Conservation (phyloP, 345 rosid species). For the Limnanthes douglasii region DNA sequence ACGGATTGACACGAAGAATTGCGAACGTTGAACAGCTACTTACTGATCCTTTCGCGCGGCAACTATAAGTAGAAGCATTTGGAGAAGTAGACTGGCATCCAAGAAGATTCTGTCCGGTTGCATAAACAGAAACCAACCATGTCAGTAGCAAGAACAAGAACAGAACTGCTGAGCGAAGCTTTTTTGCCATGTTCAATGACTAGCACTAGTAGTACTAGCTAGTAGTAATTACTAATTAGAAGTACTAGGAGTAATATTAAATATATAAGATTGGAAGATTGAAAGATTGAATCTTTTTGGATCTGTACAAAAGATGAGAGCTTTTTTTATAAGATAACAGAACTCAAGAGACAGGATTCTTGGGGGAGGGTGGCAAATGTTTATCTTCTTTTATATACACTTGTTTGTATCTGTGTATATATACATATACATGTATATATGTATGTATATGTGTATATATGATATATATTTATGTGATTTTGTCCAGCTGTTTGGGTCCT, state of each 20-base stretch:
- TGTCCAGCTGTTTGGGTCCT: slow-evolving; percentile 14
- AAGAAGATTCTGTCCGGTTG: slow-evolving; percentile 23
- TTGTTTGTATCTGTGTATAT: too few species aligned
- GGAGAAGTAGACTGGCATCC: slow-evolving; percentile 34
- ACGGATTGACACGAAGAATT: slow-evolving; percentile 31
- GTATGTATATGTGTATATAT: too few species aligned
- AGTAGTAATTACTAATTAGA: too few species aligned
- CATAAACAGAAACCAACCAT: slow-evolving; percentile 29
- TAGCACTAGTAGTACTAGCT: too few species aligned
- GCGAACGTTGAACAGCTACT: slow-evolving; percentile 40
- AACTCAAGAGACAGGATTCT: slow-evolving; percentile 46
- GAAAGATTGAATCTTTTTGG: slow-evolving; percentile 32
- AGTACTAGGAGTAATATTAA: too few species aligned
- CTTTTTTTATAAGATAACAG: background rate
- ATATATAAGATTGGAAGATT: too few species aligned
- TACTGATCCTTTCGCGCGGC: slow-evolving; percentile 18
- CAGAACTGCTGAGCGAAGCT: slow-evolving; percentile 1
- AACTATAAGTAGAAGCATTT: slow-evolving; percentile 34
- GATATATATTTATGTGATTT: too few species aligned
- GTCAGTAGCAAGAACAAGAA: slow-evolving; percentile 7
- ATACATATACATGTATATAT: too few species aligned
- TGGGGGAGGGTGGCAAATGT: slow-evolving; percentile 21
- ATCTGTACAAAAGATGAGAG: slow-evolving; percentile 22
- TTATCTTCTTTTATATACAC: too few species aligned
- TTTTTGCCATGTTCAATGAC: too few species aligned